These are phyloP conservation scores for Phialemonium atrogriseum DNA, from an alignment of 2,329 filamentous ascomycete genomes.

Conservation along the genomic window DNA sequence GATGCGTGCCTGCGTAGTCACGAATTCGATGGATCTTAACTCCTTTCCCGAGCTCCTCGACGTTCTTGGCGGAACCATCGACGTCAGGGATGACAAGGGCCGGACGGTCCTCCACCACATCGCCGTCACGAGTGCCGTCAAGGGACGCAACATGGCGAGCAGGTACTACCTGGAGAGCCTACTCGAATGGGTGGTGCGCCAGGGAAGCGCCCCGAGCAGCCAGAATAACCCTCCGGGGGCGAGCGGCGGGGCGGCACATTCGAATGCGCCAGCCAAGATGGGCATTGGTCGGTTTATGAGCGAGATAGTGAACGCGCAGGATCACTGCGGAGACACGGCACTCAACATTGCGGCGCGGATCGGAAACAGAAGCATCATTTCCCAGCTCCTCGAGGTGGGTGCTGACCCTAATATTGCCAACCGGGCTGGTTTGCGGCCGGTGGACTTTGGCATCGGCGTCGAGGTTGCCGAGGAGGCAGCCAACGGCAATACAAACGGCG, in stretches of 20 bases:
- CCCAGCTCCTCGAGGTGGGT: slow-evolving; percentile 91
- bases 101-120: slow-evolving; percentile 94
- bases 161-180: slow-evolving; percentile 94
- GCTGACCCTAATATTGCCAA: slow-evolving; percentile 91
- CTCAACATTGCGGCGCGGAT: slow-evolving; percentile 90
- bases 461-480: slow-evolving; percentile 40
- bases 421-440: slow-evolving; percentile 74
- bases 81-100: slow-evolving; percentile 80
- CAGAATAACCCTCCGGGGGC: slow-evolving; percentile 24
- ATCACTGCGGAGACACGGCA: slow-evolving; percentile 90
- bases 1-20: slow-evolving; percentile 86
- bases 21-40: slow-evolving; percentile 86
- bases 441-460: slow-evolving; percentile 89
- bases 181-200: slow-evolving; percentile 87
- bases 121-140: slow-evolving; percentile 89
- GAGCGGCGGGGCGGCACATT: slow-evolving; percentile 1
- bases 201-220: slow-evolving; percentile 44
- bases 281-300: slow-evolving; percentile 90
- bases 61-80: slow-evolving; percentile 80
- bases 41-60: slow-evolving; percentile 89
- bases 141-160: slow-evolving; percentile 82
- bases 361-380: slow-evolving; percentile 88
- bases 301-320: slow-evolving; percentile 92
- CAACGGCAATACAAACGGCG: slow-evolving; percentile 31
- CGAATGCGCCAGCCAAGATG: slow-evolving; percentile 52